These are phyloP conservation scores for Aspergillus carbonarius DNA, from an alignment of 2,329 filamentous ascomycete species.

Conservation along the genomic window DNA sequence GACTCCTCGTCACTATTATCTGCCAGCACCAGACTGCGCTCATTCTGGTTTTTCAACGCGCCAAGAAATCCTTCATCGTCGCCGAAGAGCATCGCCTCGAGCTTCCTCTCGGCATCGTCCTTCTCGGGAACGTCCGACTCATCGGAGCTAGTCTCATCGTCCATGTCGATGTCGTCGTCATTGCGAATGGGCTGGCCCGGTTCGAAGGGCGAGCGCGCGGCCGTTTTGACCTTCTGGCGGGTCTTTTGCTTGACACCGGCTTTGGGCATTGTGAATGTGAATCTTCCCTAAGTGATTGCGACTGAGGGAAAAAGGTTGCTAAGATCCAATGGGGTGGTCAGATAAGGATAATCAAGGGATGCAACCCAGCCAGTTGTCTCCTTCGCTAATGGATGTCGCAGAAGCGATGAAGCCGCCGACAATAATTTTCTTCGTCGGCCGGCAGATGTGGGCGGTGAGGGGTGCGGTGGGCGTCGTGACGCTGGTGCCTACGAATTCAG, in stretches of 20 bases:
- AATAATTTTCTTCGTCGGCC: conserved; percentile 36
- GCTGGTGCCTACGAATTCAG: conserved; percentile 6
- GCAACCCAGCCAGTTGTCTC: not conserved
- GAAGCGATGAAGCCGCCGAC: conserved; percentile 2
- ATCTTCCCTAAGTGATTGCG: not conserved
- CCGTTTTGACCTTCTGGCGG: conserved; percentile 23
- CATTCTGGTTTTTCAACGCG: conserved; percentile 63
- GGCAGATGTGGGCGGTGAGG: conserved; percentile 33
- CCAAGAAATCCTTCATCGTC: conserved; percentile 78
- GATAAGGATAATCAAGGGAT: not conserved
- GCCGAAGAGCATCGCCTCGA: conserved; percentile 86
- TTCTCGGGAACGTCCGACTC: conserved; percentile 56
- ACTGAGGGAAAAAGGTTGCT: not conserved
- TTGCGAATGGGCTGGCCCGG: conserved; percentile 18
- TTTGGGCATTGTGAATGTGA: conserved; percentile 26
- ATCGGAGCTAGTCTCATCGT: conserved; percentile 24
- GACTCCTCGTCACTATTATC: conserved; percentile 31
- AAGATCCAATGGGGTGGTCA: not conserved
- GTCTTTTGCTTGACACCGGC: conserved; percentile 31
- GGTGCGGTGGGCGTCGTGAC: conserved; percentile 20
- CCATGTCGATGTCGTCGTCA: conserved; percentile 28
- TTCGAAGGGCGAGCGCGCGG: conserved; percentile 26
- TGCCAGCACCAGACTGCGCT: conserved; percentile 42
- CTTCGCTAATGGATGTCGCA: not conserved
- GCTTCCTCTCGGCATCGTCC: conserved; percentile 78